These are phyloP conservation scores for Tolypocladium nubicola DNA, from an alignment of 2,329 filamentous ascomycete species.

Conservation along the genomic window DNA sequence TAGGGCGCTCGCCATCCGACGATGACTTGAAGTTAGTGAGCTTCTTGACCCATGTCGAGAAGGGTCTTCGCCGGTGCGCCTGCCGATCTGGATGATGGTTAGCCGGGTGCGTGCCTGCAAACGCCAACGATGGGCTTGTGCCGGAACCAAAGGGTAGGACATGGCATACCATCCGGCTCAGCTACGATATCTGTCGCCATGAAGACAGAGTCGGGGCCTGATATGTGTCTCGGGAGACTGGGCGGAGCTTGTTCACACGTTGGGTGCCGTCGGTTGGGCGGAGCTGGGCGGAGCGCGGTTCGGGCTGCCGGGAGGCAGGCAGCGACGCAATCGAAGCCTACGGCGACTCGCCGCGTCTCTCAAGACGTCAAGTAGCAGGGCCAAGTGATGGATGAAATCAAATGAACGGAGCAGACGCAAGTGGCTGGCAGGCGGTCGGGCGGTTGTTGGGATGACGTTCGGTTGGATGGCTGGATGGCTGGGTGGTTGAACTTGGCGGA, in stretches of 20 bases:
- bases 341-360: neutral
- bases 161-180: slow-evolving; percentile 31
- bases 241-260: neutral
- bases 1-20: slow-evolving; percentile 43
- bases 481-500: neutral
- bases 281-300: neutral
- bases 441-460: neutral
- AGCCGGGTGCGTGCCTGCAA: neutral
- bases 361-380: neutral
- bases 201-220: neutral
- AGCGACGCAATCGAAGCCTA: neutral
- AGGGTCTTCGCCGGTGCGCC: slow-evolving; percentile 65
- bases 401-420: neutral
- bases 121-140: neutral
- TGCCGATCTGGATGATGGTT: slow-evolving; percentile 47
- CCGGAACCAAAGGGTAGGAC: neutral
- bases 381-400: neutral
- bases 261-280: neutral
- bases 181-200: slow-evolving; percentile 28
- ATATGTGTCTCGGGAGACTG: neutral
- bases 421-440: neutral
- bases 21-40: slow-evolving; percentile 76
- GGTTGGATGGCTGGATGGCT: neutral
- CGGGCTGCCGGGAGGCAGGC: neutral
- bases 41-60: slow-evolving; percentile 90